These are phyloP conservation scores for Diaporthe sp. DNA, from an alignment of 2,329 filamentous ascomycete species.

Conservation along the genomic window DNA sequence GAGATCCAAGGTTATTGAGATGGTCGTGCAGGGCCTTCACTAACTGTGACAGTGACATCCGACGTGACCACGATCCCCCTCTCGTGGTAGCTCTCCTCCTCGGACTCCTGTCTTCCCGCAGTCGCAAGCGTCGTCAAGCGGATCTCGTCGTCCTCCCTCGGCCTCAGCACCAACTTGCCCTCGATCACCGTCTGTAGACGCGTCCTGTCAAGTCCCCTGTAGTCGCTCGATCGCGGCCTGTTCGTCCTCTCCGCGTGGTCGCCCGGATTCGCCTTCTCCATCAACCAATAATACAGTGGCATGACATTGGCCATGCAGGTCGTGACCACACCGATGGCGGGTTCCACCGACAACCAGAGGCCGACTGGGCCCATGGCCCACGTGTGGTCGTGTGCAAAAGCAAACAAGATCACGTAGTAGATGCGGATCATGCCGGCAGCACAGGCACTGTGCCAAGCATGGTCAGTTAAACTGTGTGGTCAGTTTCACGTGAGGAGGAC, in stretches of 20 bases:
- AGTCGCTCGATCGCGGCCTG: conserved; percentile 20
- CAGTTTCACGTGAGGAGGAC: not conserved
- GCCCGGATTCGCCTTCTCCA: conserved; percentile 10
- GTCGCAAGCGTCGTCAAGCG: conserved; percentile 19
- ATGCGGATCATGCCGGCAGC: conserved; percentile 18
- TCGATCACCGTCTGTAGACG: conserved; percentile 3
- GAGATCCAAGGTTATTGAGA: conserved; percentile 3
- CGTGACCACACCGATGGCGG: conserved; percentile 14
- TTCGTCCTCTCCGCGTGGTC: not conserved
- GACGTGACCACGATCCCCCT: conserved; percentile 7
- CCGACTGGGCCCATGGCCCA: conserved; percentile 19
- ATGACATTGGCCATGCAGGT: conserved; percentile 12
- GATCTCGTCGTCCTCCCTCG: conserved; percentile 19
- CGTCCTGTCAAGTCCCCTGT: conserved; percentile 10
- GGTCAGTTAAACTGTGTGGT: conserved; percentile 9
- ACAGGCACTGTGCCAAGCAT: conserved; percentile 10
- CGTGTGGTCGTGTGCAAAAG: conserved; percentile 17
- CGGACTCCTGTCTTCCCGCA: not conserved
- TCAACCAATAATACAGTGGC: conserved; percentile 16
- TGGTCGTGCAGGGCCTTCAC: conserved; percentile 1
- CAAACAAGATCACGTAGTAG: conserved; percentile 9
- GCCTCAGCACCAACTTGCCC: conserved; percentile 21
- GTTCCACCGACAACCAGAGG: conserved; percentile 23
- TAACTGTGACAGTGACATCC: conserved; percentile 21
- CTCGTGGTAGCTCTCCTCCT: not conserved